Base-by-base conservation (phyloP, 1,284 basidiomycete genomes). In the Austroboletus novae-zelandiae region DNA sequence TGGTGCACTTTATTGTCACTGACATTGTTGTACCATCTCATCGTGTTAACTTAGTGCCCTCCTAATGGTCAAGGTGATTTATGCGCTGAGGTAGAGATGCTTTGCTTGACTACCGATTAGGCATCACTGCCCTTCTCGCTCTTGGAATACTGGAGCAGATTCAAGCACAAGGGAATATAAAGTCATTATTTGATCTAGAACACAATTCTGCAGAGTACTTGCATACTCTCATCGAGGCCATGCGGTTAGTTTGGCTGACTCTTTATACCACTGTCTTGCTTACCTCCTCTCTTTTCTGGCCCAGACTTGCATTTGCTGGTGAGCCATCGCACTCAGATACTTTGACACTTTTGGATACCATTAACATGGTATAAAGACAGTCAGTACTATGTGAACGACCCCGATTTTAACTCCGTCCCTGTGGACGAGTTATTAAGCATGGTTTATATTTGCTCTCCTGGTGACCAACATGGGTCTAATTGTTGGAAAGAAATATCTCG, bases 171-270 rank as follows among this genome's bases (percentile, higher is more conserved):
- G 86, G 87, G 3, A 81, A 83, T 50, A 78, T 87, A 29, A 79
- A 78, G 50, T 78, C 89, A 17, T 71, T 98, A 1, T 68, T 85
- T 20, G 81, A 91, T 55, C 76, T 95, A 71, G 85, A 91, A 52
- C 93, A 96, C 71, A 97, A 96, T 65, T 91, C 89, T 0, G 74
- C 84, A 0, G 84, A 89, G 60, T 99, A 97, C 70, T 74, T 97
- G 4, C 96, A 99, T 64, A 74, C 84, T 14, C 74, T 98, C 5
- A 86, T 99, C 29, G 94, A 97, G 66, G 80, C 87, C 8, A 71
- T 93, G 53, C 76, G 89, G 86, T 86, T 45, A 41, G 75, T 76
- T 4, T 57, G 59, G 7, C 41, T 43, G 27, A 31, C 34, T 43
- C 23, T 36, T 31, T 25, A 14, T 35, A 32, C 20, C 34, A 44